These are phyloP conservation scores for Neurospora sp. DNA, from an alignment of 495 filamentous ascomycete genomes.

Conservation along the genomic window DNA sequence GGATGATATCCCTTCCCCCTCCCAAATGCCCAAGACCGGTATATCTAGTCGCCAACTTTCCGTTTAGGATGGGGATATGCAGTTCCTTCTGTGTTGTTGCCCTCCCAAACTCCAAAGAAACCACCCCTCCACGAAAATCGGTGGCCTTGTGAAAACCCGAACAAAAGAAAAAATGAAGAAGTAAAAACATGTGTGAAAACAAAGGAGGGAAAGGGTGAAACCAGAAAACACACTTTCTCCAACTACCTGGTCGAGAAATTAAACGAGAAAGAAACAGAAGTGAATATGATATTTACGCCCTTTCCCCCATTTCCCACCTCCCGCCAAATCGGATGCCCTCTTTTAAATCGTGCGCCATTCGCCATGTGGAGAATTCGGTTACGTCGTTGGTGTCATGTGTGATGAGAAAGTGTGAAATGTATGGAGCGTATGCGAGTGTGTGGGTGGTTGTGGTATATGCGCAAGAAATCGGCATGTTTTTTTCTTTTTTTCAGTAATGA, in stretches of 20 bases:
- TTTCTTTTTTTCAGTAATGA: background rate
- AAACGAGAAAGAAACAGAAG: background rate
- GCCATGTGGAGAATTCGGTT: constrained; percentile 17
- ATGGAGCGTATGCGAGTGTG: background rate
- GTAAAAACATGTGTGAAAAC: background rate
- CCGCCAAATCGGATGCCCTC: constrained; percentile 19
- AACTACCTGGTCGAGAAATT: background rate
- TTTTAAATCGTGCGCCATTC: constrained; percentile 28
- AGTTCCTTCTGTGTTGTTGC: background rate
- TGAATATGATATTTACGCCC: constrained; percentile 19
- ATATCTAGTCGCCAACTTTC: background rate
- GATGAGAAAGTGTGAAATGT: background rate
- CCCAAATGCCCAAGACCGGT: background rate
- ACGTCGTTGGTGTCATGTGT: constrained; percentile 10
- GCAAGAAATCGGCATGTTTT: constrained; percentile 7
- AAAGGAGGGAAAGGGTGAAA: background rate
- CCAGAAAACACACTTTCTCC: background rate
- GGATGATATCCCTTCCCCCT: background rate
- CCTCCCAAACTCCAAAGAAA: background rate
- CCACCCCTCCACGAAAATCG: background rate
- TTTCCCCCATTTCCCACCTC: background rate
- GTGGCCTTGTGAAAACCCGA: background rate
- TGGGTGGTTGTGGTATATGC: constrained; percentile 11
- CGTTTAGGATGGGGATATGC: background rate
- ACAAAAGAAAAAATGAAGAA: background rate